Base-by-base conservation (phyloP, 2,329 filamentous ascomycete species). In the Neonectria ditissima region DNA sequence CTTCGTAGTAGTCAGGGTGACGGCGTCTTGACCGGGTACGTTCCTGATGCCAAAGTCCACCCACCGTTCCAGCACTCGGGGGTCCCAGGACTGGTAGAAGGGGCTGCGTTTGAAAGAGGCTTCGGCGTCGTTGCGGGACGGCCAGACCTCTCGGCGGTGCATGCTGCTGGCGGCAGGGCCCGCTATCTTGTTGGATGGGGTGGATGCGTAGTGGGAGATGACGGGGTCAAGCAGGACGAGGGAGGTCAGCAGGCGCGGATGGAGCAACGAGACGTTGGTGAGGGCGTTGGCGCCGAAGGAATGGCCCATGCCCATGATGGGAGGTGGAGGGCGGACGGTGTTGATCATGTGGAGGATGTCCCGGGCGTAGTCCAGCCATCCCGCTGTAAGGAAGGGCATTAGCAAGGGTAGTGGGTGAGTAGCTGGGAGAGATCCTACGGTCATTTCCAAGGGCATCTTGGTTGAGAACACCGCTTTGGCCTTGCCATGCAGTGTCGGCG, bases 291-390 rank as follows among this genome's bases (percentile, higher is more conserved):
- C 94, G 70, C 95, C 95, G 83, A 97, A 94, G 71, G 93, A 97
- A 80, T 98, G 95, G 16, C 93, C 95, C 28, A 98, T 79, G 60
- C 92, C 94, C 66, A 97, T 80, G 20, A 97, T 83, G 2, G 95
- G 95, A 1, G 91, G 91, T 13, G 92, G 91, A 86, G 84, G 81
- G 44, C 93, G 91, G 80, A 97, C 95, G 57, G 88, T 84, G 79
- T 97, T 97, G 80, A 96, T 86, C 79, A 97, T 87, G 74, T 95
- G 89, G 18, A 96, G 85, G 4, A 97, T 87, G 77, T 98, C 95
- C 50, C 94, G 89, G 48, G 92, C 82, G 76, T 96, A 90, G 79
- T 98, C 95, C 67, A 90, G 85, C 94, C 94, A 98, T 71, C 88
- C 89, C 43, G 70, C 70, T 73, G 37, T 14, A 10, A 67, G 14